Evolutionary conservation across 108 stramenopile genomes (phyloP), one percentile per base, ranked within the genome.

Genomic region (Fragilariopsis cylindrus): DNA sequence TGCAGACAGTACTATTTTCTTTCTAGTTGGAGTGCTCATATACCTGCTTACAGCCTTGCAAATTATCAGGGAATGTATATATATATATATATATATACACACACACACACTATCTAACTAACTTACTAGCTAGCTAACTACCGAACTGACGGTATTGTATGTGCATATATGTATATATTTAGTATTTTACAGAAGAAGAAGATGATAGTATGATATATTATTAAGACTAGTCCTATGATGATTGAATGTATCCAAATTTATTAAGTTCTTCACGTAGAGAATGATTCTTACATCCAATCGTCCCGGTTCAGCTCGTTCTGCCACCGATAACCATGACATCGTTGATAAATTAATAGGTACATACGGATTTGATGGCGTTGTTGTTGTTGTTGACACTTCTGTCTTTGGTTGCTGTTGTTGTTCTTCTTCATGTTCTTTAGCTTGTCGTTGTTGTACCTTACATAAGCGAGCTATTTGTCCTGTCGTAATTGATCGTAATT

Each of bases 381-480:
- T 30, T 15, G 7, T 65, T 4, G 41, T 68, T n/a, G 48, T 68
- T 16, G 66, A 49, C 39, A 52, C 16, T 7, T 52, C 48, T 52
- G n/a, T 40, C 52, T 53, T 12, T n/a, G n/a, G 52, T 53, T 53
- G 52, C 15, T 53, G 52, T 48, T 68, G 67, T 7, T 44, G 13
- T 43, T 63, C 16, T 7, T 40, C 49, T 9, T 68, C 67, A 0
- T 50, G n/a, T 43, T 49, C 48, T 52, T 74, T 48, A 55, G 48
- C 30, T 48, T 63, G 42, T 40, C 40, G 49, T 5, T 67, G 66
- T 40, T 68, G 74, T 42, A 75, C 3, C 39, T 30, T 48, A 41
- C 48, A 55, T 30, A 75, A 13, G 30, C 68, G 64, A 7, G 67
- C 74, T 45, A 75, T 60, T 49, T 75, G 74, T 39, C 74, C 74